Percentiles rank a stretch among this genome's conserved stretches.
These are phyloP conservation scores for Bolboschoenoplectus hybrid DNA, from an alignment of 202 grass and related monocot species.

Conservation along the genomic window DNA sequence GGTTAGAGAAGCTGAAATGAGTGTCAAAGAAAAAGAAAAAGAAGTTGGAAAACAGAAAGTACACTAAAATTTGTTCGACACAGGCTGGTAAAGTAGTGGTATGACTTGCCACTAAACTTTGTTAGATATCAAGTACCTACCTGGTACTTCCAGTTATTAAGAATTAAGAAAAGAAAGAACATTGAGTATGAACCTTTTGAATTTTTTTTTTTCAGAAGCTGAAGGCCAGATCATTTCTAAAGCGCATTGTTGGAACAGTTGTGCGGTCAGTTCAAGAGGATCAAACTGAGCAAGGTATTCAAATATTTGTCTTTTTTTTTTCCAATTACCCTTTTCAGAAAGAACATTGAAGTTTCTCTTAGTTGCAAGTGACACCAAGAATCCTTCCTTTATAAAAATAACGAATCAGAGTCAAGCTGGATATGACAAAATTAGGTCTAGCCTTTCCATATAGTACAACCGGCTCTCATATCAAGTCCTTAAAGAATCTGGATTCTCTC, in stretches of 20 bases:
- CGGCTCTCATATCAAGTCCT: not conserved
- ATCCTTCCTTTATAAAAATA: not conserved
- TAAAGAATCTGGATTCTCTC: not conserved
- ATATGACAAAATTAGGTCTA: constrained; percentile 8
- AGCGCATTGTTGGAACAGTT: constrained; percentile 92
- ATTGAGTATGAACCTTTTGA: not conserved
- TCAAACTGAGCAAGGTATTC: constrained; percentile 93
- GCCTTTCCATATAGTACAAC: not conserved
- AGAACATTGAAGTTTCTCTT: not conserved
- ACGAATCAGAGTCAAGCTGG: not conserved
- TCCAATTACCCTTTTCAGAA: not conserved
- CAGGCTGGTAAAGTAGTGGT: constrained; percentile 9
- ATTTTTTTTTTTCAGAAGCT: constrained; percentile 63
- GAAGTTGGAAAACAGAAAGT: not conserved
- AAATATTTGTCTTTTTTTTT: not conserved
- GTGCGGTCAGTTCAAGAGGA: constrained; percentile 94
- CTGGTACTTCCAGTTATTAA: not conserved
- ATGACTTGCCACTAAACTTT: not conserved
- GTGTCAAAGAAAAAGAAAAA: not conserved
- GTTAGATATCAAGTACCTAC: not conserved
- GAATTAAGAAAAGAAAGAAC: not conserved
- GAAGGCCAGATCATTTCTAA: constrained; percentile 93
- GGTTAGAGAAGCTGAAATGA: not conserved
- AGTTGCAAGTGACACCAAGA: not conserved
- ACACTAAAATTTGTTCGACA: not conserved